Conservation (phyloP, 2,329 filamentous ascomycete species). For the Nectriaceae sp. region DNA sequence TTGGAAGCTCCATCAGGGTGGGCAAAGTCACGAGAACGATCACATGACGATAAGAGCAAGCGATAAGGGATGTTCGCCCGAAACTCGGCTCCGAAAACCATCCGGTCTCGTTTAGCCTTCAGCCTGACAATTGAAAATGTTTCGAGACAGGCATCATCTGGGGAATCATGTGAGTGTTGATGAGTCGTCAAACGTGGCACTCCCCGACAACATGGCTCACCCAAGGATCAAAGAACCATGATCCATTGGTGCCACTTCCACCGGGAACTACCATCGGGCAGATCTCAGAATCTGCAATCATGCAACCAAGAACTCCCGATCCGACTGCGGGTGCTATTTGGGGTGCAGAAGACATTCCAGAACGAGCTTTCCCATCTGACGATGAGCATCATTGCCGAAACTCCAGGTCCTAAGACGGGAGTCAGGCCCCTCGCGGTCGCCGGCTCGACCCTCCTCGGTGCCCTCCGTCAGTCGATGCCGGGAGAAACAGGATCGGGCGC, state of each 20-base stretch:
- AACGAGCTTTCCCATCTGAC: background rate
- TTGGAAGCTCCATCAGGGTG: background rate
- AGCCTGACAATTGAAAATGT: no score
- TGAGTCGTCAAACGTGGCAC: background rate
- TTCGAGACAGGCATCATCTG: background rate
- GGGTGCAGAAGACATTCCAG: background rate
- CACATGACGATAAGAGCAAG: constrained; percentile 1
- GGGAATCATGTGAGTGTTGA: background rate
- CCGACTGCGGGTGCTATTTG: background rate
- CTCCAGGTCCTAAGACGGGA: background rate
- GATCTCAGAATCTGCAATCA: background rate
- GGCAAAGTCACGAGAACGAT: background rate
- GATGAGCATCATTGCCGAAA: background rate
- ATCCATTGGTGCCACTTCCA: background rate
- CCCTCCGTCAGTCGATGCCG: constrained; percentile 21
- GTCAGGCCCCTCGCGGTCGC: background rate
- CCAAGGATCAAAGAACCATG: background rate
- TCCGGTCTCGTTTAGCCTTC: background rate
- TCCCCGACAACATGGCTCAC: background rate
- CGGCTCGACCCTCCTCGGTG: background rate
- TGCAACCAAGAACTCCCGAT: background rate
- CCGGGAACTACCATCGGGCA: background rate
- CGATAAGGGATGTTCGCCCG: background rate
- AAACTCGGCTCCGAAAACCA: background rate
- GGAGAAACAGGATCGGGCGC: constrained; percentile 23